Evolutionary conservation across 257 asterid genomes (phyloP).

Genomic region (Ocimum tenuiflorum): DNA sequence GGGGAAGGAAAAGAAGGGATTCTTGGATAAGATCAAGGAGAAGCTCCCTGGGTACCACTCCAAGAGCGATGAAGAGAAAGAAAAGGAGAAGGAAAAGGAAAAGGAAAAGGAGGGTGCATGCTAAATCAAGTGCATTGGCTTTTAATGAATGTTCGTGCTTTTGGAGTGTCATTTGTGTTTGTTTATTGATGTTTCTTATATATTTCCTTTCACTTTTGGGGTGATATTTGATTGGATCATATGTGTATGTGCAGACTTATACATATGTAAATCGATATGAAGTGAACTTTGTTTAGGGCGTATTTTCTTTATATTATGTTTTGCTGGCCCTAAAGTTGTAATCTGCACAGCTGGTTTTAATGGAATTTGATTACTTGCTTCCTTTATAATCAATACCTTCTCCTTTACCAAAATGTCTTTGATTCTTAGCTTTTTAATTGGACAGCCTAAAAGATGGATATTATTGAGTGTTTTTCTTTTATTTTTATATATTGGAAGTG

Average conservation of each 20-base stretch:
- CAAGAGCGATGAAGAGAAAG: conserved; percentile 62
- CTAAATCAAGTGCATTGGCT: conserved; percentile 13
- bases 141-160: conserved; percentile 20
- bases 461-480: no score
- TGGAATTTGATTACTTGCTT: conserved; percentile 24
- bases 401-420: neutral
- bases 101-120: conserved; percentile 38
- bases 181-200: conserved; percentile 15
- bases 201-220: neutral
- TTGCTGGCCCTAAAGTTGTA: conserved; percentile 13
- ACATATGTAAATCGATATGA: conserved; percentile 1
- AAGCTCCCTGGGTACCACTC: conserved; percentile 76
- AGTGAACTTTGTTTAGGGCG: conserved; percentile 1
- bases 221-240: conserved; percentile 2
- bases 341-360: conserved; percentile 12
- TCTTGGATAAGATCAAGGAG: conserved; percentile 89
- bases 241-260: neutral
- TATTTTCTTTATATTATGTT: neutral
- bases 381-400: conserved; percentile 4
- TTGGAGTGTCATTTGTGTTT: conserved; percentile 2
- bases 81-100: conserved; percentile 41
- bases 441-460: no score
- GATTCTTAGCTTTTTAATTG: conserved; percentile 1
- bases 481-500: neutral
- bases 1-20: conserved; percentile 69